Evolutionary conservation across 106 monocot genomes (phyloP).

Genomic region (Allium sativum): DNA sequence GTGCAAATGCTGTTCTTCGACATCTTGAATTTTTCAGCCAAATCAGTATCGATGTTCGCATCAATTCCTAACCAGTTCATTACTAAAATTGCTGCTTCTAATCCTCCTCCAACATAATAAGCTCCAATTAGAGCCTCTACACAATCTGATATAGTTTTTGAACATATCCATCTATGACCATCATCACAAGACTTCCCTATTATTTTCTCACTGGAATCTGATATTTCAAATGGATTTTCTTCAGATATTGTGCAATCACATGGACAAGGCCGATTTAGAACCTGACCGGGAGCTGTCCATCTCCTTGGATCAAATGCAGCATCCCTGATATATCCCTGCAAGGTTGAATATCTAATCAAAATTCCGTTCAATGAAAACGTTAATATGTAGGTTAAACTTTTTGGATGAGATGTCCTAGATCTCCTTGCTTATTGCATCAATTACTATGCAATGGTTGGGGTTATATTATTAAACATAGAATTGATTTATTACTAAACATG

Average conservation of each 20-base stretch:
- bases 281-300: slow-evolving; percentile 87
- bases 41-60: slow-evolving; percentile 52
- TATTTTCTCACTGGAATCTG: slow-evolving; percentile 30
- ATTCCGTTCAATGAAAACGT: no score
- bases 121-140: slow-evolving; percentile 93
- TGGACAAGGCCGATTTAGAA: slow-evolving; percentile 30
- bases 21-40: slow-evolving; percentile 43
- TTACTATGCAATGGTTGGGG: no score
- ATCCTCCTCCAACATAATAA: slow-evolving; percentile 75
- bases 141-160: slow-evolving; percentile 95
- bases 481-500: no score
- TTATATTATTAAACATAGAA: no score
- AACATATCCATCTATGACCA: slow-evolving; percentile 95
- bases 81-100: slow-evolving; percentile 42
- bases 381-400: no score
- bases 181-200: slow-evolving; percentile 74
- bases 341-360: not conserved
- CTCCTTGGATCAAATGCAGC: slow-evolving; percentile 82
- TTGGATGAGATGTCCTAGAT: no score
- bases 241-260: slow-evolving; percentile 50
- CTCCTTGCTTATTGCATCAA: no score
- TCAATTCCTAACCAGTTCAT: slow-evolving; percentile 79
- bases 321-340: slow-evolving; percentile 81
- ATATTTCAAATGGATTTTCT: slow-evolving; percentile 16
- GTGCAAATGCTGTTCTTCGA: slow-evolving; percentile 19